Evolutionary conservation across 2,329 filamentous ascomycete genomes (phyloP), one percentile per base, ranked within the genome.

Genomic region (Fusarium abutilonis): DNA sequence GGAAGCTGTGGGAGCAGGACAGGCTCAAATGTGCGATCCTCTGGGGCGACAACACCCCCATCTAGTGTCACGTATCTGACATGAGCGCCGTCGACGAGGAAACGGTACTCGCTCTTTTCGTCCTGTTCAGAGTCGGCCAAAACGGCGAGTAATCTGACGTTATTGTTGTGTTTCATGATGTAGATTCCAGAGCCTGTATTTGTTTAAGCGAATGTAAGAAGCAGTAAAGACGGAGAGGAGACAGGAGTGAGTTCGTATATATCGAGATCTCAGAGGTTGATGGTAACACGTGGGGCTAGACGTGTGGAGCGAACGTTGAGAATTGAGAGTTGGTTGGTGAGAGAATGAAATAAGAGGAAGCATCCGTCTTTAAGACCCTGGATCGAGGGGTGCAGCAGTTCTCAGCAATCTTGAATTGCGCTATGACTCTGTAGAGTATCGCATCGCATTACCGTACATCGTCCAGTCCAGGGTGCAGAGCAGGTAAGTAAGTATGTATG

Each of bases 1-100:
- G 78, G 77, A 9, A 81, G 70, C 10, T 69, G 53, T 6, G 72
- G 36, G 31, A 76, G 57, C 23, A 79, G 63, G 9, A 61, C 49
- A 11, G 75, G 75, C 9, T 60, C 72, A 45, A 74, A 77, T 15
- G 68, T 70, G 50, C 76, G 67, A 49, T 77, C 73, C 32, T 74
- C 70, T 15, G 51, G 52, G 26, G 70, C 67, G 42, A 74, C 72
- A 4, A 75, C 49, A 45, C 75, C 73, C 10, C 72, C 58, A 9
- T 75, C 75, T 26, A 80, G 70, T 11, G 72, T 76, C 29, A 80
- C 64, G 56, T 80, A 79, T 67, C 78, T 79, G 68, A 80, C 68
- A 48, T 72, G 53, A 19, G 69, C 70, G 21, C 61, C 64, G 55
- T 76, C 69, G 29, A 78, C 70, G 2, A 79, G 70, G 45, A 78